Base-by-base conservation (phyloP, 257 asterid species). In the Rubia yunnanensis region DNA sequence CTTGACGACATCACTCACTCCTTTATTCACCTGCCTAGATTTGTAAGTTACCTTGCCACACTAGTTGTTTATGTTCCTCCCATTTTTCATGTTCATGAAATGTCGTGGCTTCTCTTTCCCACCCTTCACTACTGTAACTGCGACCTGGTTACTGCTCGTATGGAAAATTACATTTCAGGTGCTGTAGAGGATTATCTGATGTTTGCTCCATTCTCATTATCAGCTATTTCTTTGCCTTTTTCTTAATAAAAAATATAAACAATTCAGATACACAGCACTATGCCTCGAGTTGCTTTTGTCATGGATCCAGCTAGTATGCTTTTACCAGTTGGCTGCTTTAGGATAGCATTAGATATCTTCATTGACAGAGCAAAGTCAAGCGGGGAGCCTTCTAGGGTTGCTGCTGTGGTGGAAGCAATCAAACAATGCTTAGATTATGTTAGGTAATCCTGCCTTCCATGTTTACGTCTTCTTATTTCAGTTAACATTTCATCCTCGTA, bases 341-440 rank as follows among this genome's bases (percentile, higher is more conserved):
- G 69, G 72, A 73, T 79, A 75, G 72, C 82, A 38, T 68, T 85
- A 55, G 86, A 83, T 54, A 31, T 57, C 67, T 73, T 88, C 70
- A 62, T 80, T 59, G 77, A 76, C 62, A 74, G 77, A 70, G 82
- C 53, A 54, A 73, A 79, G 68, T 67, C 69, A 64, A 77, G 76
- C 60, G 73, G 69, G 44, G 54, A 66, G 58, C 61, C 64, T 44
- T 22, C 72, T 44, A 80, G 68, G 73, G 68, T 72, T 77, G 79
- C 64, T 70, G 67, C 82, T 60, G 68, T 78, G 64, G 57, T 72
- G 65, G 73, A 79, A 80, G 85, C 94, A 66, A 79, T 81, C 64
- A 80, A 82, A 75, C 85, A 84, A 41, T 83, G 91, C 80, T 75
- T 88, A 36, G 94, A 85, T 75, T 84, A 79, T 72, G 50, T 84